phyloP scores from a whole-genome alignment of 768 basidiomycete genomes.

The Pleurotus tuoliensis region DNA sequence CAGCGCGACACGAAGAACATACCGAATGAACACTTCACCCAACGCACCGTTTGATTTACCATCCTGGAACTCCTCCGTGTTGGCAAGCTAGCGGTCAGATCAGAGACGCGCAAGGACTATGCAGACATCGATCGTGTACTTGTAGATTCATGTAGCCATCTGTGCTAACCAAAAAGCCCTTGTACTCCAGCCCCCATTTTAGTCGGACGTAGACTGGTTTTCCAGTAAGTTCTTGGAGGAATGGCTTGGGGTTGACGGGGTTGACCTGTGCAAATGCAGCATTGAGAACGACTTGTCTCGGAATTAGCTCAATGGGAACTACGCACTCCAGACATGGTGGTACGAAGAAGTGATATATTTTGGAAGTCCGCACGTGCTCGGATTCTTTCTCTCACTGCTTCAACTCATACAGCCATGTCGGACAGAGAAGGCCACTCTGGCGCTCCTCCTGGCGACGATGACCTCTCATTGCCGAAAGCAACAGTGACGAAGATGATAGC shows the following conservation, averaged over 20 bases:
- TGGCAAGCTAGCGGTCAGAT: slow-evolving; percentile 68
- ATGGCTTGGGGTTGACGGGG: slow-evolving; percentile 98
- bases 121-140: slow-evolving; percentile 38
- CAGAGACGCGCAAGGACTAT: neutral
- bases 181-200: slow-evolving; percentile 99
- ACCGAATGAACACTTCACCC: slow-evolving; percentile 99
- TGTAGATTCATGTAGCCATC: slow-evolving; percentile 99
- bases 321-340: slow-evolving; percentile 67
- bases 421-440: slow-evolving; percentile 79
- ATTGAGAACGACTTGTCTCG: slow-evolving; percentile 11
- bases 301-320: slow-evolving; percentile 10
- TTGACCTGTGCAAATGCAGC: slow-evolving; percentile 48
- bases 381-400: neutral
- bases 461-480: slow-evolving; percentile 92
- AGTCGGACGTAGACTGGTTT: slow-evolving; percentile 93
- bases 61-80: slow-evolving; percentile 97
- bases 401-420: slow-evolving; percentile 55
- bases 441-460: slow-evolving; percentile 76
- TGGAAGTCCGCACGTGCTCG: slow-evolving; percentile 4
- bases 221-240: slow-evolving; percentile 96
- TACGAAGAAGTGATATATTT: slow-evolving; percentile 26
- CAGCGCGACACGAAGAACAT: slow-evolving; percentile 21
- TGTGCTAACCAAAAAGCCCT: slow-evolving; percentile 97
- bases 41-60: slow-evolving; percentile 92
- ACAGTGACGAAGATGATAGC: slow-evolving; percentile 97